These are phyloP conservation scores for Apiospora arundinis DNA, from an alignment of 2,329 filamentous ascomycete species.

Conservation along the genomic window DNA sequence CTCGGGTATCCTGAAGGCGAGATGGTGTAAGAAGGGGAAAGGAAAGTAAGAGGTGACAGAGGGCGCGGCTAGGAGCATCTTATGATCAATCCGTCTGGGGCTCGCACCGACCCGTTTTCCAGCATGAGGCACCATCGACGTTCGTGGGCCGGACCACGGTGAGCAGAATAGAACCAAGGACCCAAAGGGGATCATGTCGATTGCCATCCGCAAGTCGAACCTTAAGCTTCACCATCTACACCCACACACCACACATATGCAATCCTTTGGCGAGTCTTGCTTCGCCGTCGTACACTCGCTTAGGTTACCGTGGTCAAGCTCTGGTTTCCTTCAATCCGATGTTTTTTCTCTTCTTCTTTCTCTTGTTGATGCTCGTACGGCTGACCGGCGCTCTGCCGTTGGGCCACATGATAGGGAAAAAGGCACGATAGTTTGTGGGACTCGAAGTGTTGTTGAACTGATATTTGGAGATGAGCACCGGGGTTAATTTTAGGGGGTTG, in stretches of 20 bases:
- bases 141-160: slow-evolving; percentile 11
- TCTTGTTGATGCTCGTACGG: background rate
- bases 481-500: slow-evolving; percentile 23
- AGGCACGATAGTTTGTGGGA: slow-evolving; percentile 16
- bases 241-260: background rate
- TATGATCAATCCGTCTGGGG: background rate
- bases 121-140: slow-evolving; percentile 11
- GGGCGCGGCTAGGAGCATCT: background rate
- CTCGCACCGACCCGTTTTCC: slow-evolving; percentile 16
- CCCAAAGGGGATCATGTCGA: slow-evolving; percentile 4
- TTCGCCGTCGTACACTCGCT: background rate
- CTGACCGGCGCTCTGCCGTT: background rate
- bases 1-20: background rate
- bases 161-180: background rate
- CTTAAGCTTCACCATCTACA: slow-evolving; percentile 7
- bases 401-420: slow-evolving; percentile 1
- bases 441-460: slow-evolving; percentile 14
- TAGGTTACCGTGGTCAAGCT: background rate
- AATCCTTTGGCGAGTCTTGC: background rate
- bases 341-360: background rate
- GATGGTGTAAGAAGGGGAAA: background rate
- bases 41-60: background rate
- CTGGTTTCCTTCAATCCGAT: background rate
- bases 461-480: slow-evolving; percentile 23
- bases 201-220: background rate